Conservation (phyloP, 1,139 yeast genomes). For the Kurtzmaniella quercitrusa region DNA sequence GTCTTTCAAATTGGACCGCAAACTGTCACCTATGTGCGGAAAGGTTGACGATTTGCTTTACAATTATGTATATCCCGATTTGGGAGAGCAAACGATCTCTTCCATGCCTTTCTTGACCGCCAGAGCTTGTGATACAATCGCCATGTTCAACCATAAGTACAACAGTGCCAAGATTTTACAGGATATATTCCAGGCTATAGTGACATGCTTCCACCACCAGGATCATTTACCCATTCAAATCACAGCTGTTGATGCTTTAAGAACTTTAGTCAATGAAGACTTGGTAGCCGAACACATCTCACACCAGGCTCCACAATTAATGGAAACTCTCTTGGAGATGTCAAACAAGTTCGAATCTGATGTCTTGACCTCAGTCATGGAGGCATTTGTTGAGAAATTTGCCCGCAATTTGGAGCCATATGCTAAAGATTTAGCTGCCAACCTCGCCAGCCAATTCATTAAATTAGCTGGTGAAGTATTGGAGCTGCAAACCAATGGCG, state of each 20-base stretch:
- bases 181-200: conserved; percentile 42
- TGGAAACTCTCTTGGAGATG: conserved; percentile 50
- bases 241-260: conserved; percentile 52
- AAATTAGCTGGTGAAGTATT: conserved; percentile 42
- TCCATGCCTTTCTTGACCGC: conserved; percentile 49
- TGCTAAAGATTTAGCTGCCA: conserved; percentile 46
- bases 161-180: conserved; percentile 38
- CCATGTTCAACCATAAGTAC: conserved; percentile 39
- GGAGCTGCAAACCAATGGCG: conserved; percentile 24
- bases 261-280: conserved; percentile 47
- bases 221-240: conserved; percentile 48
- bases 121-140: conserved; percentile 53
- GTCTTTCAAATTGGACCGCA: conserved; percentile 38
- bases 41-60: conserved; percentile 44
- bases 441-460: conserved; percentile 46
- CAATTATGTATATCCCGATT: conserved; percentile 46
- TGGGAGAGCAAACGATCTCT: conserved; percentile 26
- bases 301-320: conserved; percentile 48
- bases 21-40: conserved; percentile 39
- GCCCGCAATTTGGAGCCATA: conserved; percentile 53
- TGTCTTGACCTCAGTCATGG: conserved; percentile 53
- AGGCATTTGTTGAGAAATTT: conserved; percentile 51
- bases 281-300: conserved; percentile 44
- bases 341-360: conserved; percentile 51
- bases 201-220: conserved; percentile 39